Evolutionary conservation across 495 filamentous ascomycete genomes (phyloP), one percentile per base, ranked within the genome.

Genomic region (Penicillium atrosanguineum): DNA sequence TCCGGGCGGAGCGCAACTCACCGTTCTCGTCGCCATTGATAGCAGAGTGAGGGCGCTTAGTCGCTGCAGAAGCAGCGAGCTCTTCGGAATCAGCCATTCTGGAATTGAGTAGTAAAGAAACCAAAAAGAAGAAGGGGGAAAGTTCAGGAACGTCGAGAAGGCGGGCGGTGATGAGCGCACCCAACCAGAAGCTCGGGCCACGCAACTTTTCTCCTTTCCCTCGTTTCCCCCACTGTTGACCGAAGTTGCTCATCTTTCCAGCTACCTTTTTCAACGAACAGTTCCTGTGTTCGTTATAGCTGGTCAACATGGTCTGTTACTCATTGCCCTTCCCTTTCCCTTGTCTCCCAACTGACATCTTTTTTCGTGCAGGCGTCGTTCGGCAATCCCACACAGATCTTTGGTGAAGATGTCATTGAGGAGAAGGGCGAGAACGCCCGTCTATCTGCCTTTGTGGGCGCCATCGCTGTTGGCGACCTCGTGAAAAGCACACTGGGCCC

Each of bases 401-500:
- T 98, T 78, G 89, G 87, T 61, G 91, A 97, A 72, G 94, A 95
- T 70, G 92, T 95, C 52, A 91, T 86, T 47, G 90, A 98, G 77
- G 93, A 98, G 80, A 97, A 96, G 74, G 94, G 94, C 63, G 94
- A 98, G 78, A 98, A 98, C 87, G 94, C 94, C 57, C 90, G 94
- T 82, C 85, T 98, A 55, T 90, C 90, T 1, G 91, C 91, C 47
- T 98, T 97, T 60, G 93, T 97, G 43, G 93, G 93, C 67, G 94
- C 95, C 62, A 97, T 98, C 65, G 94, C 94, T 26, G 93, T 98
- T 37, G 94, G 94, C 41, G 95, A 97, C 68, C 69, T 95, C 61
- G 94, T 98, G 21, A 98, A 98, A 83, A 94, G 88, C 68, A 98
- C 94, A 8, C 78, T 98, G 14, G 94, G 94, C 12, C 95, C 94